Evolutionary conservation across 164 flowering plant species (phyloP), one percentile per base, ranked within the genome.

Genomic region (Akebia trifoliata): DNA sequence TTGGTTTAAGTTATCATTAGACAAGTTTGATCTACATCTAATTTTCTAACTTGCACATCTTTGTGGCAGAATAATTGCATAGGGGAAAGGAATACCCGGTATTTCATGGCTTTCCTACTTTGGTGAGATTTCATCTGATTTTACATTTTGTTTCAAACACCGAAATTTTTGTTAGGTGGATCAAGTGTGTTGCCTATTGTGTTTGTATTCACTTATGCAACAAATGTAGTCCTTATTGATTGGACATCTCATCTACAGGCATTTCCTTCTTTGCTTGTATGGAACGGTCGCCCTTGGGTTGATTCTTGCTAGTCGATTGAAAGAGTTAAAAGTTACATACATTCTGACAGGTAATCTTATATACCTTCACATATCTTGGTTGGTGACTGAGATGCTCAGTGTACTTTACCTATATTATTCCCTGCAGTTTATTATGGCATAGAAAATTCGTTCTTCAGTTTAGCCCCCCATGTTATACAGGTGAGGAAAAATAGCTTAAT

Each of bases 31-130:
- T 47, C 31, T 12, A 47, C 31, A 4, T 49, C 32, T 47, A 5
- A 10, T 31, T 30, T 24, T 35, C 2, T 39, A 15, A 56, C n/a
- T 50, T 31, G 55, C 59, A 20, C 36, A 37, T 54, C 25, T 11
- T 54, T 42, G 3, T 58, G 73, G 72, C 90, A 93, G 99, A 93
- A 93, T 76, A 93, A 87, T 69, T 93, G 99, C 78, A 93, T 93
- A 54, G 99, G 99, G 43, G 99, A 93, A 74, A 90, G 75, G 68
- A 93, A 93, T 65, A 87, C 79, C 44, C 75, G 90, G 21, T 93
- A 80, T 67, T 93, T 93, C 67, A 59, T 90, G 82, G 94, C 84
- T 66, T 93, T 93, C 70, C 84, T 93, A 50, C 58, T 90, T 3
- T 90, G 97, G 99, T 93, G 71, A 84, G 92, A 50, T 25, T 39